Evolutionary conservation across 805 yeast species (phyloP).

Genomic region (Candida rishiriensis): DNA sequence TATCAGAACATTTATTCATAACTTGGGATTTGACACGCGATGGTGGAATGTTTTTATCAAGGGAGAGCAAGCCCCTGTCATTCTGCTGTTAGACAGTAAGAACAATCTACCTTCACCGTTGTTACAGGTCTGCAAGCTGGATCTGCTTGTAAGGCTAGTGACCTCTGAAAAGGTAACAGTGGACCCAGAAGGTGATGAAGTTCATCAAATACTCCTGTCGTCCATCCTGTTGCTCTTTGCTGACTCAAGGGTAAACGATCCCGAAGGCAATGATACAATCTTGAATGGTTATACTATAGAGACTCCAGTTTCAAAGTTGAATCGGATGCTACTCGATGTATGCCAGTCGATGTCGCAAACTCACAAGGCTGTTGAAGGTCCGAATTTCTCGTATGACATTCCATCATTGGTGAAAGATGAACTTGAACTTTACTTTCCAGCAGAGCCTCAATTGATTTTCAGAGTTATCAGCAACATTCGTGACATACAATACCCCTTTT

Average conservation of each 20-base stretch:
- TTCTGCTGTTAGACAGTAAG: neutral
- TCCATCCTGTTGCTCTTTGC: constrained; percentile 5
- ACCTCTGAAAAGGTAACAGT: neutral
- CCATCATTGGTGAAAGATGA: too few relatives aligned
- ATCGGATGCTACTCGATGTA: constrained; percentile 7
- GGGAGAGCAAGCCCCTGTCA: too few relatives aligned
- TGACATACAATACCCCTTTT: constrained; percentile 9
- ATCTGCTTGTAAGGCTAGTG: neutral
- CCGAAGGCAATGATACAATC: constrained; percentile 7
- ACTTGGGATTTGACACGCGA: constrained; percentile 6
- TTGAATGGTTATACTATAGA: constrained; percentile 1
- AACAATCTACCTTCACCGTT: neutral
- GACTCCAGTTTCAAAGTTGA: constrained; percentile 10
- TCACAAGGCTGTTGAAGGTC: neutral
- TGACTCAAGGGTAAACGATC: constrained; percentile 13
- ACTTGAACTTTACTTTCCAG: neutral
- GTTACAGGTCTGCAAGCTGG: neutral
- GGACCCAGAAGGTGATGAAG: neutral
- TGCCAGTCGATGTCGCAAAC: constrained; percentile 5
- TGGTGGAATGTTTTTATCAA: too few relatives aligned
- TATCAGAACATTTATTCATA: constrained; percentile 2
- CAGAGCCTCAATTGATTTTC: constrained; percentile 7
- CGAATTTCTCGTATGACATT: too few relatives aligned
- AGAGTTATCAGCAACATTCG: constrained; percentile 12
- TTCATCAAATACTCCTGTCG: constrained; percentile 1